These are phyloP conservation scores for Plenodomus lindquistii DNA, from an alignment of 2,329 filamentous ascomycete genomes.

Conservation along the genomic window DNA sequence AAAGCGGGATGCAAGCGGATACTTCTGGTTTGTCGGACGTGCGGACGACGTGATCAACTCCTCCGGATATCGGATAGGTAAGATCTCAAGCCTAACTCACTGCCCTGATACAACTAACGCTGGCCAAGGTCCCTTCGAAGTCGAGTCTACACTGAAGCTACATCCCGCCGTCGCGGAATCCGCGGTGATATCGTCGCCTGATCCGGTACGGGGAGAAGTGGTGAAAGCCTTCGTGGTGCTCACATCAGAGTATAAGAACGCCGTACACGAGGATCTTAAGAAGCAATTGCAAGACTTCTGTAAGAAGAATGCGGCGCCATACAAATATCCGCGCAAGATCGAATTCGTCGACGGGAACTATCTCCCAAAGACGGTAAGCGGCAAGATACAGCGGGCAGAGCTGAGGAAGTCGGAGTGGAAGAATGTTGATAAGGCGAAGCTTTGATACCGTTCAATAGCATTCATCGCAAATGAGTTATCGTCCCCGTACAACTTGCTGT, in stretches of 20 bases:
- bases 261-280: background rate
- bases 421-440: background rate
- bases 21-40: conserved; percentile 10
- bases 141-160: conserved; percentile 6
- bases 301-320: conserved; percentile 7
- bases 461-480: too few relatives aligned
- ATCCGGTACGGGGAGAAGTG: conserved; percentile 8
- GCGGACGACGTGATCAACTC: conserved; percentile 11
- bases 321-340: conserved; percentile 10
- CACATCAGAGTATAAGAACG: conserved; percentile 1
- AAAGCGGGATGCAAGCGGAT: conserved; percentile 3
- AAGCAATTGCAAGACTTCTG: conserved; percentile 8
- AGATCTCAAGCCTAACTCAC: background rate
- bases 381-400: conserved; percentile 7
- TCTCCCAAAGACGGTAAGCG: conserved; percentile 5
- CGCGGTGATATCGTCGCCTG: conserved; percentile 7
- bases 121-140: conserved; percentile 8
- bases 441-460: background rate
- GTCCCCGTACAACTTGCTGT: too few relatives aligned
- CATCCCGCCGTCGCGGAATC: conserved; percentile 9
- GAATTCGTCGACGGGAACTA: conserved; percentile 1
- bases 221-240: conserved; percentile 11
- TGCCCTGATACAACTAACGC: background rate
- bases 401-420: conserved; percentile 2
- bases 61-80: conserved; percentile 10